These are phyloP conservation scores for Peziza echinospora DNA, from an alignment of 495 filamentous ascomycete genomes.

Conservation along the genomic window DNA sequence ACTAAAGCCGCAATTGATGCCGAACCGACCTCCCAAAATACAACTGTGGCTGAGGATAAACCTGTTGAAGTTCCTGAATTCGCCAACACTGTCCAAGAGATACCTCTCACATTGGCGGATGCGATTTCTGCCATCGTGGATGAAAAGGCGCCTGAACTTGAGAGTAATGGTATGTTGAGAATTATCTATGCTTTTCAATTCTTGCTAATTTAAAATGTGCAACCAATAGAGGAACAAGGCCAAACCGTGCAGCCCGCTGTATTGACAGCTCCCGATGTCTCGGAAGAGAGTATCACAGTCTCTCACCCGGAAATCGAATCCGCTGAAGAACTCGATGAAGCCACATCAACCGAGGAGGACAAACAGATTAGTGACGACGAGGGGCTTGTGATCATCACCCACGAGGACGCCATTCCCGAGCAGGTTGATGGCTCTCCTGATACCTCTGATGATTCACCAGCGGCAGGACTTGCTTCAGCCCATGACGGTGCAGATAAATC, in stretches of 20 bases:
- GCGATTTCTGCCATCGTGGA: background rate
- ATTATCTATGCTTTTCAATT: too few species aligned
- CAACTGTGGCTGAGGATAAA: background rate
- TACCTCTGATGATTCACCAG: too few species aligned
- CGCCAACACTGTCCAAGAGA: background rate
- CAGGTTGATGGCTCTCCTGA: too few species aligned
- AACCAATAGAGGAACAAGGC: too few species aligned
- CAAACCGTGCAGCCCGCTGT: background rate
- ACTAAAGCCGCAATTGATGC: too few species aligned
- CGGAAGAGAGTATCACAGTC: background rate
- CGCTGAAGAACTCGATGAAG: background rate
- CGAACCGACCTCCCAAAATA: too few species aligned
- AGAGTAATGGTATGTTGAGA: too few species aligned
- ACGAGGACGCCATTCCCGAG: background rate
- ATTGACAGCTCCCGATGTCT: background rate
- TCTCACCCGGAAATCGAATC: background rate
- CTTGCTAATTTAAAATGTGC: too few species aligned
- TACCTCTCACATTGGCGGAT: background rate
- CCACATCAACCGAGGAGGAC: background rate
- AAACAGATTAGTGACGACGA: background rate
- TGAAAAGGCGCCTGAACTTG: background rate
- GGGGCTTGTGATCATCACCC: background rate
- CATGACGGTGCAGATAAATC: too few species aligned
- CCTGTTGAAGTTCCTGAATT: background rate
- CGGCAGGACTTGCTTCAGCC: too few species aligned